These are phyloP conservation scores for Fraxinus platypoda DNA, from an alignment of 305 asterid species.

Conservation along the genomic window DNA sequence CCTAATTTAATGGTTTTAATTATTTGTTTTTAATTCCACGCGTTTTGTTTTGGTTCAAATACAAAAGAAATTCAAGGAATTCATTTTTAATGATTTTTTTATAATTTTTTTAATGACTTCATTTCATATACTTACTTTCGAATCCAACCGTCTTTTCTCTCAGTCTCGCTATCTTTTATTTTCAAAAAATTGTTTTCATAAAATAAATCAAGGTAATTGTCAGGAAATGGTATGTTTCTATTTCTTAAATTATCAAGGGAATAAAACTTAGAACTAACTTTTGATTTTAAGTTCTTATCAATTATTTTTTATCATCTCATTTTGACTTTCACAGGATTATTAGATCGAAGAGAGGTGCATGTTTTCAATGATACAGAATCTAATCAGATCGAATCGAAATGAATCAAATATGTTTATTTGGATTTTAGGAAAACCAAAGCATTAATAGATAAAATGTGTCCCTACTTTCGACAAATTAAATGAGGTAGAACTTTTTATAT, in stretches of 20 bases:
- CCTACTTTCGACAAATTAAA: too few species aligned
- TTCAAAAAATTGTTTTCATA: neutral
- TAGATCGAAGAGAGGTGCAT: too few species aligned
- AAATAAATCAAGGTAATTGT: neutral
- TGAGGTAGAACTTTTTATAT: too few species aligned
- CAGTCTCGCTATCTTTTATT: neutral
- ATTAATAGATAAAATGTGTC: too few species aligned
- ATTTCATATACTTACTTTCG: neutral
- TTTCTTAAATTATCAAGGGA: neutral
- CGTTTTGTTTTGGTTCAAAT: neutral
- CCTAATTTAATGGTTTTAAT: neutral
- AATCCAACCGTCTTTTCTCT: neutral
- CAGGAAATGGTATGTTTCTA: neutral
- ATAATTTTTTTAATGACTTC: neutral
- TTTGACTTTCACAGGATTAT: too few species aligned
- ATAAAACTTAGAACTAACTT: neutral
- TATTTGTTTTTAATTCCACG: neutral
- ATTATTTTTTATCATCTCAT: too few species aligned
- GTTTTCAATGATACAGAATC: too few species aligned
- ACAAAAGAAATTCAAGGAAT: neutral
- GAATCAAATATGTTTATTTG: too few species aligned
- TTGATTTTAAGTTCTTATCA: neutral
- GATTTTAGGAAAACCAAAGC: too few species aligned
- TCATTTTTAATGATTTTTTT: neutral
- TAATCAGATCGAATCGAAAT: too few species aligned